Percentiles rank a stretch among this genome's conserved stretches.
These are phyloP conservation scores for Prunus mongolica DNA, from an alignment of 306 rosid species.

Conservation along the genomic window DNA sequence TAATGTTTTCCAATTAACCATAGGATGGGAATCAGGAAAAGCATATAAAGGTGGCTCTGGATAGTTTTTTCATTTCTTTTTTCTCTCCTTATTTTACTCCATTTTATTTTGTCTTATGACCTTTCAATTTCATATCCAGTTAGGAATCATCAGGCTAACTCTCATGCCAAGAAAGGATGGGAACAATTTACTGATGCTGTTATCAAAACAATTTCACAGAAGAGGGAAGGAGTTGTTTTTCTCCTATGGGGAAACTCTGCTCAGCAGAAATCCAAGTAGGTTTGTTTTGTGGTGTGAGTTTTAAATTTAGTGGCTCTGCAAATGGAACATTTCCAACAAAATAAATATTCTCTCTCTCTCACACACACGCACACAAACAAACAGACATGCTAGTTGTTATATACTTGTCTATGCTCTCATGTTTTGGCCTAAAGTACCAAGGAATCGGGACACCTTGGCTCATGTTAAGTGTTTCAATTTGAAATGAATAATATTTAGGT, in stretches of 20 bases:
- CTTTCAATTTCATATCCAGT: conserved; percentile 43
- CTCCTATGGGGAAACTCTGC: conserved; percentile 95
- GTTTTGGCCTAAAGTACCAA: neutral
- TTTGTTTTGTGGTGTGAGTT: neutral
- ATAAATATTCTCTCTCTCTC: neutral
- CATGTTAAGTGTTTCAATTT: neutral
- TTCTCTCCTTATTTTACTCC: too few relatives aligned
- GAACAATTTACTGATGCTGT: conserved; percentile 92
- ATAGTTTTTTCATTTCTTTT: too few relatives aligned
- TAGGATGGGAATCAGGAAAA: neutral
- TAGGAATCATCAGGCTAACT: conserved; percentile 83
- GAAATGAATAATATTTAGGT: neutral
- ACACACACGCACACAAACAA: neutral
- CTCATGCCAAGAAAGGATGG: conserved; percentile 97
- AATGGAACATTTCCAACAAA: neutral
- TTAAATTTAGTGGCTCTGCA: neutral
- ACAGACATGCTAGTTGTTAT: neutral
- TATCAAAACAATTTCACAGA: conserved; percentile 68
- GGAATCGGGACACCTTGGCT: neutral
- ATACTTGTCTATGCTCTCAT: neutral
- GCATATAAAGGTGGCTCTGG: too few relatives aligned
- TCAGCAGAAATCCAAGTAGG: conserved; percentile 74
- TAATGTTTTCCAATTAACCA: neutral
- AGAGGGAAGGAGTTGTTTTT: conserved; percentile 83
- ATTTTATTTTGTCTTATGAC: neutral